A percentile compares a stretch with the other conserved stretches of the same genome.
These are phyloP conservation scores for Gymnopilus junonius DNA, from an alignment of 768 basidiomycete genomes.

Conservation along the genomic window DNA sequence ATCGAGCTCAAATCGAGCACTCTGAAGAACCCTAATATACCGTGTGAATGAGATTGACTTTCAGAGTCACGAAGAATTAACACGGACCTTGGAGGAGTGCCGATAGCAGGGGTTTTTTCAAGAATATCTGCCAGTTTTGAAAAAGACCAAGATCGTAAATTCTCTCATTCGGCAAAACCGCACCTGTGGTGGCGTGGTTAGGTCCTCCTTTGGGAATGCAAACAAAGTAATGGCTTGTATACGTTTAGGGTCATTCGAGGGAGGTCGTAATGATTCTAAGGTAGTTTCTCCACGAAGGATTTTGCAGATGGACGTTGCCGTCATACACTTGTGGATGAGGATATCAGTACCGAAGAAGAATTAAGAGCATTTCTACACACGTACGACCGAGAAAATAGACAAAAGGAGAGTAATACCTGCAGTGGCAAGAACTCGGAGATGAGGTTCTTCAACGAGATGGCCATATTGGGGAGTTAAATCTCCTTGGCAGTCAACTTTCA, in stretches of 20 bases:
- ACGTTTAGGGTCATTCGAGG: neutral
- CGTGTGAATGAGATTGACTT: neutral
- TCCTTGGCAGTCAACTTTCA: slow-evolving; percentile 23
- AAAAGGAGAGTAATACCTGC: slow-evolving; percentile 31
- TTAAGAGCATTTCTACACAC: slow-evolving; percentile 12
- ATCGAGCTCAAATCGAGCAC: too few species aligned
- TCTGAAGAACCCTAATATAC: too few species aligned
- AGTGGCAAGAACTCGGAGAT: slow-evolving; percentile 35
- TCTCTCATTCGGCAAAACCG: slow-evolving; percentile 30
- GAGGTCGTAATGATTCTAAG: slow-evolving; percentile 30
- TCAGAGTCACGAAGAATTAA: neutral
- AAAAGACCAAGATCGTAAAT: slow-evolving; percentile 42
- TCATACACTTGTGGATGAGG: slow-evolving; percentile 29
- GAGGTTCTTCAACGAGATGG: slow-evolving; percentile 39
- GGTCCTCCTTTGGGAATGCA: slow-evolving; percentile 25
- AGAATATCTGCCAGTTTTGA: slow-evolving; percentile 32
- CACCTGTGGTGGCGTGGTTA: slow-evolving; percentile 10
- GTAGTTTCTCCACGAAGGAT: slow-evolving; percentile 40
- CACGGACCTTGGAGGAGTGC: slow-evolving; percentile 11
- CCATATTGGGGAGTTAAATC: slow-evolving; percentile 22
- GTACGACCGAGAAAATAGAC: slow-evolving; percentile 40
- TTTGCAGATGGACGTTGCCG: slow-evolving; percentile 26
- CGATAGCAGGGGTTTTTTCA: slow-evolving; percentile 25
- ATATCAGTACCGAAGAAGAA: neutral
- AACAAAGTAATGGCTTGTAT: slow-evolving; percentile 18